These are phyloP conservation scores for Ormosia emarginata DNA, from an alignment of 306 rosid genomes.

Conservation along the genomic window DNA sequence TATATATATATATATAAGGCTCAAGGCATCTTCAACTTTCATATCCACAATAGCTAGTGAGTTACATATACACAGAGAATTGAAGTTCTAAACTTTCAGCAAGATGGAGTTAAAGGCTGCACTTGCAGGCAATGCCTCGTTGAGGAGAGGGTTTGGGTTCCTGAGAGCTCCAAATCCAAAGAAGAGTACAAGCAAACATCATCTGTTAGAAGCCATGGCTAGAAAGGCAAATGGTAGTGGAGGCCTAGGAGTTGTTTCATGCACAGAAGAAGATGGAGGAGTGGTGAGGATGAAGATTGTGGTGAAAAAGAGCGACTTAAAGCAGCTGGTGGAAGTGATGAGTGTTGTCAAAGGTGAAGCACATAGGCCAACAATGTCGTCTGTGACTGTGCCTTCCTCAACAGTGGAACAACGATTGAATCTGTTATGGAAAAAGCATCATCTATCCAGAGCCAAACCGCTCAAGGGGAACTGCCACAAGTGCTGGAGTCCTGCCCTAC, in stretches of 20 bases:
- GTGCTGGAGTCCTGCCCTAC: conserved; percentile 53
- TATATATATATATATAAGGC: background rate
- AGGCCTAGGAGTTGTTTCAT: conserved; percentile 31
- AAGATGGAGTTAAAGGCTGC: conserved; percentile 35
- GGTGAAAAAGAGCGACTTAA: conserved; percentile 43
- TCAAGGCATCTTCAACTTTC: background rate
- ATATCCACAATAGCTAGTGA: background rate
- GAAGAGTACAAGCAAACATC: conserved; percentile 3
- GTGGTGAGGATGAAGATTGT: conserved; percentile 55
- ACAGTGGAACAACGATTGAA: conserved; percentile 40
- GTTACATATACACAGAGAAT: background rate
- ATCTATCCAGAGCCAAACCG: conserved; percentile 8
- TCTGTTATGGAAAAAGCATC: conserved; percentile 34
- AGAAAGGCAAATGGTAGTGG: conserved; percentile 8
- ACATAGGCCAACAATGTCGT: background rate
- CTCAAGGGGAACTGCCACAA: conserved; percentile 12
- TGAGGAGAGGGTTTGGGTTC: conserved; percentile 29
- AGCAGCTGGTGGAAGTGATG: conserved; percentile 40
- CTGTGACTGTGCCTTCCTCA: background rate
- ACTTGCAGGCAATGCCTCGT: background rate
- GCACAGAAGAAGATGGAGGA: conserved; percentile 43
- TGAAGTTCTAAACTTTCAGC: background rate
- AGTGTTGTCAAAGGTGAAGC: background rate
- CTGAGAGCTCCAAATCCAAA: conserved; percentile 22
- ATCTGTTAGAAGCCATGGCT: conserved; percentile 20